Conservation (phyloP, 805 yeast species). For the Scheffersomyces stipitis region DNA sequence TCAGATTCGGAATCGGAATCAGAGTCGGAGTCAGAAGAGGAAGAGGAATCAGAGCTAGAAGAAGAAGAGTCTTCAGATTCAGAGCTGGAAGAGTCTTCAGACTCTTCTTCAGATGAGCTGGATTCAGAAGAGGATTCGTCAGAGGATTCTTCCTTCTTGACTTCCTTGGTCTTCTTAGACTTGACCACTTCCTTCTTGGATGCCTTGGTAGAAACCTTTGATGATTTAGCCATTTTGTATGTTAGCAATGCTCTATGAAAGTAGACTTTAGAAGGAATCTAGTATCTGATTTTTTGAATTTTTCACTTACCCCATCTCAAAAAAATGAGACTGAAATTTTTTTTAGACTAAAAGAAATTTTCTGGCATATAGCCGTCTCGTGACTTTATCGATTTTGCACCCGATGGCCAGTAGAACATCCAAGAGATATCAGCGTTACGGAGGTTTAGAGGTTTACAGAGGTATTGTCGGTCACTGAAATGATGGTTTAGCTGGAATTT, state of each 20-base stretch:
- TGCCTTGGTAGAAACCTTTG: conserved; percentile 27
- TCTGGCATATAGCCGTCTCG: not conserved
- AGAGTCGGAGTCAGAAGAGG: conserved; percentile 20
- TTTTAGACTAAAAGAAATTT: not conserved
- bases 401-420: no score
- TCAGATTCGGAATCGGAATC: conserved; percentile 27
- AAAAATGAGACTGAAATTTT: not conserved
- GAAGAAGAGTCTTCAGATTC: conserved; percentile 25
- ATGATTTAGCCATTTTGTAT: conserved; percentile 40
- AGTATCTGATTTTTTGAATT: not conserved
- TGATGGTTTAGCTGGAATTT: no score
- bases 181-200: conserved; percentile 23
- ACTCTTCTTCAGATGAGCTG: conserved; percentile 8
- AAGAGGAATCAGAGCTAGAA: conserved; percentile 21
- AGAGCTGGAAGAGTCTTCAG: conserved; percentile 22
- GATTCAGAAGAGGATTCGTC: conserved; percentile 18
- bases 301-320: not conserved
- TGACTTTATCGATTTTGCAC: no score
- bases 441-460: no score
- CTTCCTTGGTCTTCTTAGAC: conserved; percentile 21
- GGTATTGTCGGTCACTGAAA: no score
- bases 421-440: no score
- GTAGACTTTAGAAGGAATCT: not conserved
- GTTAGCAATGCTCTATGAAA: conserved; percentile 1
- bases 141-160: conserved; percentile 19